Evolutionary conservation across 2,329 filamentous ascomycete genomes (phyloP).

Genomic region (Neoarthrinium moseri): DNA sequence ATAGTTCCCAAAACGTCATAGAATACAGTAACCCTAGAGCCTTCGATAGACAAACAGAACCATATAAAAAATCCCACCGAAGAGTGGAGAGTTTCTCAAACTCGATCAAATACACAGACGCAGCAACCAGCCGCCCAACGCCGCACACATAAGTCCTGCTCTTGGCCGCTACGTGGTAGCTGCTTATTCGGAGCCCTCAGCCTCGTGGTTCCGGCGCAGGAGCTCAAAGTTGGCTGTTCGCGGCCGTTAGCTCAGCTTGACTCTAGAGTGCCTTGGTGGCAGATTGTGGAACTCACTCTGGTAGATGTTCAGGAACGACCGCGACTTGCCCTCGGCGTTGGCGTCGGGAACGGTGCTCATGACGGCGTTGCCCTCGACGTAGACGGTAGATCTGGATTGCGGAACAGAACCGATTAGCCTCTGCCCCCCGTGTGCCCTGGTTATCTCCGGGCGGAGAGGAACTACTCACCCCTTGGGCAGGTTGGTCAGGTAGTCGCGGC

Average conservation of each 20-base stretch:
- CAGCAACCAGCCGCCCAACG: not conserved
- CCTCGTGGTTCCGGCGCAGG: slow-evolving; percentile 3
- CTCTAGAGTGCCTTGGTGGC: not conserved
- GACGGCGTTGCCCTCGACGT: slow-evolving; percentile 77
- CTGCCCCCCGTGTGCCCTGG: not conserved
- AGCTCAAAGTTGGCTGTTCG: slow-evolving; percentile 3
- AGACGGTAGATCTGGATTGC: slow-evolving; percentile 66
- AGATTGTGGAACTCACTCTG: slow-evolving; percentile 66
- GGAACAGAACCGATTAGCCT: not conserved
- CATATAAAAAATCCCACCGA: slow-evolving; percentile 1
- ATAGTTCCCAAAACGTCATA: slow-evolving; percentile 3
- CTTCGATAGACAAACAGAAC: slow-evolving; percentile 1
- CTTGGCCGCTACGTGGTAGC: too few relatives aligned
- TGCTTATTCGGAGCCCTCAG: slow-evolving; percentile 3
- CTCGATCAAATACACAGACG: not conserved
- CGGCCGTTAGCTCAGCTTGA: not conserved
- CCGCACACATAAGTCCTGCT: not conserved
- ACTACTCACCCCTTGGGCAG: slow-evolving; percentile 80
- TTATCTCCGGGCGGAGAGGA: not conserved
- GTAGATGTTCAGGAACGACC: slow-evolving; percentile 64
- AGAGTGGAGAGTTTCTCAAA: slow-evolving; percentile 5
- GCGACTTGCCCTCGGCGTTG: slow-evolving; percentile 68
- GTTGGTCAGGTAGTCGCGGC: slow-evolving; percentile 69
- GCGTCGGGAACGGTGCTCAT: slow-evolving; percentile 66
- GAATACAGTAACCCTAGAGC: slow-evolving; percentile 4